Conservation (phyloP, 441 rosid species). For the Rhodomyrtus psidioides region DNA sequence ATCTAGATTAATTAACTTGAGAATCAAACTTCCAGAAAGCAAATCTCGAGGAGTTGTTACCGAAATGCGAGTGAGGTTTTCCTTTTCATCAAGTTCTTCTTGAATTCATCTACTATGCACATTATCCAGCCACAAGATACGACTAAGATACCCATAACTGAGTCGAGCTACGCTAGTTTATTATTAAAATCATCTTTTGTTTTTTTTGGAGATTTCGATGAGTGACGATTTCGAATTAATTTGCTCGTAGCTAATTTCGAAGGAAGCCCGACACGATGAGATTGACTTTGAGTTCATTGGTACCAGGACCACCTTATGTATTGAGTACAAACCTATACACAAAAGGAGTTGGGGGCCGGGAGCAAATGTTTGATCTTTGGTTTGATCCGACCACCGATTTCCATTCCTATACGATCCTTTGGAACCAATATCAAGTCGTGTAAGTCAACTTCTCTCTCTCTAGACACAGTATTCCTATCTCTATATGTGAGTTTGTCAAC, state of each 20-base stretch:
- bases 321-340: slow-evolving; percentile 26
- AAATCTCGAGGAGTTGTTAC: slow-evolving; percentile 21
- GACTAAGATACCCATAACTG: not conserved
- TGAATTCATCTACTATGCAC: not conserved
- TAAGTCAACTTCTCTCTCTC: not conserved
- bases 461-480: not conserved
- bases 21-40: slow-evolving; percentile 24
- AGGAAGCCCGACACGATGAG: slow-evolving; percentile 20
- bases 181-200: not conserved
- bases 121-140: not conserved
- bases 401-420: slow-evolving; percentile 27
- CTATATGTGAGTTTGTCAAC: too few species aligned
- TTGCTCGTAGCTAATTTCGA: slow-evolving; percentile 19
- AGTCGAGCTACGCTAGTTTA: not conserved
- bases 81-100: not conserved
- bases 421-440: slow-evolving; percentile 27
- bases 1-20: slow-evolving; percentile 27
- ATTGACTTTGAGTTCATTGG: slow-evolving; percentile 36
- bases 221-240: not conserved
- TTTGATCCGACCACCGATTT: slow-evolving; percentile 30
- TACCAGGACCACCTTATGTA: slow-evolving; percentile 15
- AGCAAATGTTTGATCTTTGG: slow-evolving; percentile 32
- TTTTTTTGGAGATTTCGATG: too few species aligned
- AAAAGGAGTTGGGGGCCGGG: slow-evolving; percentile 24
- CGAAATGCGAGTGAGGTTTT: slow-evolving; percentile 16